These are phyloP conservation scores for Asterophora lycoperdoides DNA, from an alignment of 768 basidiomycete genomes.

Conservation along the genomic window DNA sequence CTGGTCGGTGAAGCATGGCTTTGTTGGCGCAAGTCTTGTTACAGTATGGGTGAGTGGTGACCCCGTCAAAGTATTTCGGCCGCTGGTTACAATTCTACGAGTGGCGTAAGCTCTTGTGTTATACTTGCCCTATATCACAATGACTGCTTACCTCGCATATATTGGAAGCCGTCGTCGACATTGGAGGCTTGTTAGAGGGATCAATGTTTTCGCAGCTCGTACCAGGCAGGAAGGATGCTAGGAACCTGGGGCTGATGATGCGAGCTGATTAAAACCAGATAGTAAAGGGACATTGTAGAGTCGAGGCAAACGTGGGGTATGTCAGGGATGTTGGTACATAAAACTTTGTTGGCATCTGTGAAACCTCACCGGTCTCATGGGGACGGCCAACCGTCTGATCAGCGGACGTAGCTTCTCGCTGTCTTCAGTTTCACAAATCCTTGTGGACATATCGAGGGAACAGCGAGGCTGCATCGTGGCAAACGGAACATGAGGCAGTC, in stretches of 20 bases:
- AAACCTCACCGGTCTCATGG: constrained; percentile 16
- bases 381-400: constrained; percentile 10
- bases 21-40: constrained; percentile 55
- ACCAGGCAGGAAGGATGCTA: constrained; percentile 5
- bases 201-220: too few relatives aligned
- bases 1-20: constrained; percentile 25
- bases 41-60: constrained; percentile 54
- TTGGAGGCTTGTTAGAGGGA: not conserved
- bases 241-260: not conserved
- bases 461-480: constrained; percentile 37
- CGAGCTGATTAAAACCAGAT: constrained; percentile 7
- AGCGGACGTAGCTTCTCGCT: constrained; percentile 8
- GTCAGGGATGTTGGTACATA: not conserved
- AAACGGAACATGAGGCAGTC: constrained; percentile 2
- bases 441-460: constrained; percentile 8
- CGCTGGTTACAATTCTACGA: constrained; percentile 50
- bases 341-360: constrained; percentile 20
- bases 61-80: constrained; percentile 54
- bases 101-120: constrained; percentile 5
- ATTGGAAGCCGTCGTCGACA: constrained; percentile 22
- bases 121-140: constrained; percentile 2
- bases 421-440: constrained; percentile 1
- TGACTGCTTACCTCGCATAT: constrained; percentile 46
- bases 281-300: not conserved
- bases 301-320: not conserved